Base-by-base conservation (phyloP, 2,329 filamentous ascomycete genomes). In the Xylariaceae sp. region DNA sequence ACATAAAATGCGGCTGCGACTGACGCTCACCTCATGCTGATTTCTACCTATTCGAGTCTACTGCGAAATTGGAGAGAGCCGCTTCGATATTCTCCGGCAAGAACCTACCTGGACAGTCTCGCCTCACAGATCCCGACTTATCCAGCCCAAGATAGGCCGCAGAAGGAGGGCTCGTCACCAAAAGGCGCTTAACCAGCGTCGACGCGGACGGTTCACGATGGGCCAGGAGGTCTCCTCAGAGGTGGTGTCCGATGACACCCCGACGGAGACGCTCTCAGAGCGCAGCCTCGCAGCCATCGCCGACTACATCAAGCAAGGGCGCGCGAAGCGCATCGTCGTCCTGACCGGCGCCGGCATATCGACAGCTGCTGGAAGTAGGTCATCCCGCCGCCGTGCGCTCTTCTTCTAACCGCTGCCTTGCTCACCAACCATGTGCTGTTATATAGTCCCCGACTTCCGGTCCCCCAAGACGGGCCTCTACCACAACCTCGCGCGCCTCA, bases 391-490 rank as follows among this genome's bases (percentile, higher is more conserved):
- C 15, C n/a, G 14, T 15, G 22, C n/a, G 16, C 26, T 18, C 21
- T 10, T 18, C 10, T 13, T 15, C 17, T 27, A 29, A 19, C 13
- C 15, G n/a, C n/a, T n/a, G n/a, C n/a, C n/a, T n/a, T n/a, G n/a
- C n/a, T n/a, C n/a, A n/a, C n/a, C n/a, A n/a, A n/a, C n/a, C n/a
- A n/a, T n/a, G n/a, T n/a, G n/a, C n/a, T n/a, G n/a, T n/a, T n/a
- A n/a, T 5, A 63, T 66, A 61, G 90, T 98, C 42, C 92, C 92
- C 42, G 92, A 98, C 61, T 98, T 96, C 58, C 75, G 92, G 44
- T 94, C 88, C 2, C 89, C 90, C 42, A 83, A 87, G 37, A 96
- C 90, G 0, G 92, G 92, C 3, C 74, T 98, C 9, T 98, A 98
- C 59, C 81, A 86, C 50, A 96, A 96, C 53, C 78, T 98, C 13